Evolutionary conservation across 2,329 filamentous ascomycete species (phyloP).

Genomic region (Mollisia scopiformis): DNA sequence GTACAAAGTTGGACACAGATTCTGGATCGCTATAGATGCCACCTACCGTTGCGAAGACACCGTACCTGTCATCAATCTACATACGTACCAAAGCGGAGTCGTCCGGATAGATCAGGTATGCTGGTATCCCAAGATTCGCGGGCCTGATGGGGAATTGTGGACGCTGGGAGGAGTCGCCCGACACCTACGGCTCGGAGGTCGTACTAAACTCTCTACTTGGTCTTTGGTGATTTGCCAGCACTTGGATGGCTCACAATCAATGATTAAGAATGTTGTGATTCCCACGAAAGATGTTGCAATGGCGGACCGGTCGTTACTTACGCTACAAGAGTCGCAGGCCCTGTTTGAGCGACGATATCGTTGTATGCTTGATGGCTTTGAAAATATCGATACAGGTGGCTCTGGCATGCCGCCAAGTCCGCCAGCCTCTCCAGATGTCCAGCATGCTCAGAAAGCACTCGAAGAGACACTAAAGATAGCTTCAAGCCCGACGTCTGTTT

Average conservation of each 20-base stretch:
- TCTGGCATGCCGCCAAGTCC: neutral
- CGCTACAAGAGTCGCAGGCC: neutral
- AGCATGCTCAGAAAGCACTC: neutral
- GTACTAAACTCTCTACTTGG: slow-evolving; percentile 13
- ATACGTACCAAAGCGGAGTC: slow-evolving; percentile 19
- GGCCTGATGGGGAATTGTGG: slow-evolving; percentile 25
- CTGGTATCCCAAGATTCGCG: slow-evolving; percentile 25
- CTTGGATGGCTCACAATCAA: slow-evolving; percentile 16
- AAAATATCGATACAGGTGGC: neutral
- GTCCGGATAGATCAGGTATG: slow-evolving; percentile 27
- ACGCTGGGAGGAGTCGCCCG: slow-evolving; percentile 24
- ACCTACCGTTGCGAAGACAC: slow-evolving; percentile 2
- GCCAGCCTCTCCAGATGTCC: neutral
- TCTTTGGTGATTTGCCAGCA: slow-evolving; percentile 28
- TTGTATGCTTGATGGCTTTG: neutral
- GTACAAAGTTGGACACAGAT: slow-evolving; percentile 21
- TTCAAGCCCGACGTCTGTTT: neutral
- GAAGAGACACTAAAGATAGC: neutral
- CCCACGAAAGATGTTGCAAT: slow-evolving; percentile 10
- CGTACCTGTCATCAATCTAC: slow-evolving; percentile 30
- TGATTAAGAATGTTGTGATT: slow-evolving; percentile 16
- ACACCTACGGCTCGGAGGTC: slow-evolving; percentile 18
- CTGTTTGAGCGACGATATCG: slow-evolving; percentile 3
- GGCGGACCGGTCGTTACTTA: neutral
- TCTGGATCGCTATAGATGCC: slow-evolving; percentile 26